Evolutionary conservation across 208 protist species (phyloP).

Genomic region (Balamuthia mandrillaris): DNA sequence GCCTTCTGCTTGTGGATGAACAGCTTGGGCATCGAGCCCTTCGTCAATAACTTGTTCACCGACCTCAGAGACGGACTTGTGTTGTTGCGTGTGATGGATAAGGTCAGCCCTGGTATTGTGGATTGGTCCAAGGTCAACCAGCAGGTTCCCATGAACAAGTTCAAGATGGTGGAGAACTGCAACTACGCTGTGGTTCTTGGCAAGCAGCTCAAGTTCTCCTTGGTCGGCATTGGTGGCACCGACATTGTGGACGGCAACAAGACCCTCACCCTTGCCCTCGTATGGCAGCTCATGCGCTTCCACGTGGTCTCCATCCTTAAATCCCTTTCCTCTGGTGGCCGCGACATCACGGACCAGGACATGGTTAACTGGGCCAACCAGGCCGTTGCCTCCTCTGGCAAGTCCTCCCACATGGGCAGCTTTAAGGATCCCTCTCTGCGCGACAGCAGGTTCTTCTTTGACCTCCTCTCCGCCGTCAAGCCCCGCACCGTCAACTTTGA

Average conservation of each 20-base stretch:
- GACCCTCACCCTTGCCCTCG: conserved; percentile 68
- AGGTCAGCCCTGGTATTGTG: conserved; percentile 73
- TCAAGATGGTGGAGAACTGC: conserved; percentile 80
- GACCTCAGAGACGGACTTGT: conserved; percentile 74
- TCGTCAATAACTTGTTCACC: conserved; percentile 75
- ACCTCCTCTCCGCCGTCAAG: conserved; percentile 69
- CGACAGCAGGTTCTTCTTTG: conserved; percentile 62
- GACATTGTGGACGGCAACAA: conserved; percentile 78
- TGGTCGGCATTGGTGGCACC: conserved; percentile 70
- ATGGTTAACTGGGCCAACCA: conserved; percentile 73
- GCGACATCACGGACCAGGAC: conserved; percentile 65
- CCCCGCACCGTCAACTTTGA: conserved; percentile 62
- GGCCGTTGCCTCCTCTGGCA: conserved; percentile 50
- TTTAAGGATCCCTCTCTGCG: conserved; percentile 72
- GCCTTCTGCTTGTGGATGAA: conserved; percentile 82
- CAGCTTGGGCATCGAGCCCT: conserved; percentile 72
- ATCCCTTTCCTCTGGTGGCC: conserved; percentile 48
- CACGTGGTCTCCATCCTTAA: conserved; percentile 71
- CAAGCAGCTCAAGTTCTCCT: conserved; percentile 66
- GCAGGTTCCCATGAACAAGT: conserved; percentile 54
- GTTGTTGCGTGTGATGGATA: conserved; percentile 75
- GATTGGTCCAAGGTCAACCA: conserved; percentile 74
- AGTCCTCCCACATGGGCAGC: conserved; percentile 54
- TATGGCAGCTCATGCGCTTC: conserved; percentile 82
- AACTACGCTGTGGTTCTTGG: conserved; percentile 76